Evolutionary conservation across 2,329 filamentous ascomycete genomes (phyloP).

Genomic region (Neofusicoccum sp.): DNA sequence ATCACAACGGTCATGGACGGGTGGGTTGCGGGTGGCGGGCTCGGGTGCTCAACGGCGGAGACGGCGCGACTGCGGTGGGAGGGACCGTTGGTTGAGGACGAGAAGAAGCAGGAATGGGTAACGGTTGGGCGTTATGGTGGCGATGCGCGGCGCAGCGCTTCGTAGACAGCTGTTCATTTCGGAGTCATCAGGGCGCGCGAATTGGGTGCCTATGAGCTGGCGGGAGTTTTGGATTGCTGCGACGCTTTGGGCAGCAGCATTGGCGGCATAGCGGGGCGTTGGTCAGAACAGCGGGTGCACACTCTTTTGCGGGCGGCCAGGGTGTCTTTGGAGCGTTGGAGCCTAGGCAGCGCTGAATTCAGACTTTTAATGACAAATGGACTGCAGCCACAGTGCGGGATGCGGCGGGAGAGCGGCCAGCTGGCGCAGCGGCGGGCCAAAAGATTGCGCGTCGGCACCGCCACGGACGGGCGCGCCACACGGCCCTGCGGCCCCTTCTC

Average conservation of each 20-base stretch:
- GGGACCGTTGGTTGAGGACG: conserved; percentile 44
- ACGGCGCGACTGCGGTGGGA: conserved; percentile 42
- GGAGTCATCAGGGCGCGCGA: background rate
- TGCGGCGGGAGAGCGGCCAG: conserved; percentile 12
- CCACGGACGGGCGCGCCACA: conserved; percentile 10
- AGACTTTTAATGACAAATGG: conserved; percentile 2
- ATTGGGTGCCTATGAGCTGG: background rate
- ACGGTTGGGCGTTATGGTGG: conserved; percentile 50
- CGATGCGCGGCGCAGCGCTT: conserved; percentile 31
- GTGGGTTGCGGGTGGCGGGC: conserved; percentile 68
- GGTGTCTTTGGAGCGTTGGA: background rate
- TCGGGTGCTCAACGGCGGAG: conserved; percentile 52
- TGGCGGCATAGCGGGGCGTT: conserved; percentile 13
- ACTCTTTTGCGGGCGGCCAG: background rate
- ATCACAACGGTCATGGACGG: conserved; percentile 66
- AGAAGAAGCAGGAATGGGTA: conserved; percentile 47
- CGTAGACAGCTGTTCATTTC: conserved; percentile 10
- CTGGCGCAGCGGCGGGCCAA: background rate
- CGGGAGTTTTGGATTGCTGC: conserved; percentile 8
- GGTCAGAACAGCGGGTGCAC: background rate
- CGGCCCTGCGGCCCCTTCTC: background rate
- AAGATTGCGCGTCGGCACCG: conserved; percentile 10
- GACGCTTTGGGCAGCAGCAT: conserved; percentile 15
- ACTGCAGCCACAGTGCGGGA: conserved; percentile 7
- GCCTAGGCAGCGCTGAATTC: background rate